These are phyloP conservation scores for Zymoseptoria ardabiliae DNA, from an alignment of 2,329 filamentous ascomycete genomes.

Conservation along the genomic window DNA sequence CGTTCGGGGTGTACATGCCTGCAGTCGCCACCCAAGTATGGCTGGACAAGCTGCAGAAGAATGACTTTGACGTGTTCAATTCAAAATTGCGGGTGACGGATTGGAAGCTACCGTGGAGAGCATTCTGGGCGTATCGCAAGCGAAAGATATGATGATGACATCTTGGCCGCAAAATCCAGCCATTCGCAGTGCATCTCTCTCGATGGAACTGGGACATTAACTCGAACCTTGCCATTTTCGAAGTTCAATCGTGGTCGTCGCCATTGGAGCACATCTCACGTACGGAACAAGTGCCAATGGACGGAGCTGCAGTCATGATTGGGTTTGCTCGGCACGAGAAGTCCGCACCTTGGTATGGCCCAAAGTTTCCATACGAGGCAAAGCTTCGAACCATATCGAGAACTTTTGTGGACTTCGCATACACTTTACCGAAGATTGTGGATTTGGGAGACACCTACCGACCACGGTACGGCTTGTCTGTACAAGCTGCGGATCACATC, in stretches of 20 bases:
- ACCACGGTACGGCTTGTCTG: too few species aligned
- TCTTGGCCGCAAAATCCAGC: neutral
- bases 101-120: slow-evolving; percentile 82
- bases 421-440: too few species aligned
- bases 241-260: too few species aligned
- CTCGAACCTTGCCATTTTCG: too few species aligned
- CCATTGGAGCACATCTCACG: neutral
- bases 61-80: slow-evolving; percentile 77
- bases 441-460: too few species aligned
- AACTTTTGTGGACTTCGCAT: too few species aligned
- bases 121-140: slow-evolving; percentile 54
- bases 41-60: slow-evolving; percentile 66
- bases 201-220: too few species aligned
- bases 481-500: too few species aligned
- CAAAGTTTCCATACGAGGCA: neutral
- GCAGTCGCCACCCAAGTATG: slow-evolving; percentile 72
- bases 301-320: neutral
- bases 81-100: slow-evolving; percentile 55
- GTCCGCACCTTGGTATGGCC: neutral
- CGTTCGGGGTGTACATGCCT: slow-evolving; percentile 74
- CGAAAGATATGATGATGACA: slow-evolving; percentile 38
- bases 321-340: neutral
- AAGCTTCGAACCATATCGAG: neutral
- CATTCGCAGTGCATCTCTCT: too few species aligned
- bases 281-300: neutral